Evolutionary conservation across 2,329 filamentous ascomycete genomes (phyloP).

Genomic region (Cucurbitaria berberidis): DNA sequence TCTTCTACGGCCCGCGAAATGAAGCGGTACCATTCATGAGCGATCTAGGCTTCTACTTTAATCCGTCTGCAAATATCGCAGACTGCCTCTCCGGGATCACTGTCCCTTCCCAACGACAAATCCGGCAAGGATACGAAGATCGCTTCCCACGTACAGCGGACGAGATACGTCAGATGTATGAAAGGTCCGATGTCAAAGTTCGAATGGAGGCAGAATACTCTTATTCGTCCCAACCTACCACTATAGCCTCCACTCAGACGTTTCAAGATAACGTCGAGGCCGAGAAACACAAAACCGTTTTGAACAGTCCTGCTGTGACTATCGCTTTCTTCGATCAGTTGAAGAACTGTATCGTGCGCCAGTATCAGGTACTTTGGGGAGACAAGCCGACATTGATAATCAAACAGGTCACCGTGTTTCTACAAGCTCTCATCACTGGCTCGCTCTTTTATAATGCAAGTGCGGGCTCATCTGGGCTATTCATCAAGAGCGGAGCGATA

Average conservation of each 20-base stretch:
- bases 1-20: conserved; percentile 69
- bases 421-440: conserved; percentile 67
- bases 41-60: conserved; percentile 69
- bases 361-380: conserved; percentile 70
- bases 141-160: conserved; percentile 51
- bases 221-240: conserved; percentile 62
- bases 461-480: conserved; percentile 63
- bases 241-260: too few relatives aligned
- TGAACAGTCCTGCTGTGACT: conserved; percentile 58
- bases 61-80: conserved; percentile 65
- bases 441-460: conserved; percentile 72
- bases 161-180: conserved; percentile 57
- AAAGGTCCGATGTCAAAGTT: conserved; percentile 64
- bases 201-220: too few relatives aligned
- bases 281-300: conserved; percentile 58
- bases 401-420: conserved; percentile 64
- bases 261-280: conserved; percentile 46
- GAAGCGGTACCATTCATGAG: conserved; percentile 69
- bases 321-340: conserved; percentile 52
- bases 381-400: conserved; percentile 68
- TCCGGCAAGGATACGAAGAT: conserved; percentile 47
- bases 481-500: conserved; percentile 66
- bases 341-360: conserved; percentile 61
- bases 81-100: conserved; percentile 79
- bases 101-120: conserved; percentile 48